Evolutionary conservation across 2,329 filamentous ascomycete species (phyloP), one percentile per base, ranked within the genome.

Genomic region (Aschersonia sp.): DNA sequence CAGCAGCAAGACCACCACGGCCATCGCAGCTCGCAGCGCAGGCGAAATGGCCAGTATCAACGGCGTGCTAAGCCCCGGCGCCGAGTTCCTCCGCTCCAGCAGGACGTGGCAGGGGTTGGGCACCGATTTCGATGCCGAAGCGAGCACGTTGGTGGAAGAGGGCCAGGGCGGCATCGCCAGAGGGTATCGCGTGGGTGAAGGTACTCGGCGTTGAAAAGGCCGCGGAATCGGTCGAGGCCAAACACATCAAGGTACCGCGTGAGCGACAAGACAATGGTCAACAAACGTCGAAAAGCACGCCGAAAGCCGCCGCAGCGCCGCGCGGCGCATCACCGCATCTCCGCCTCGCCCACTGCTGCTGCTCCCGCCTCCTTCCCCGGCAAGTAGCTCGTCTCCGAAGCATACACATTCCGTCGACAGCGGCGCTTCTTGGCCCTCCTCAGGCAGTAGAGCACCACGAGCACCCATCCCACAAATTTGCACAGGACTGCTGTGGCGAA

Each of bases 61-160:
- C 46, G 88, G 89, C 5, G 78, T 91, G 0, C 73, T 84, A n/a
- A 97, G 91, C 44, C 92, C 92, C 0, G 92, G 88, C 0, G 92
- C 92, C 0, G 87, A 96, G 62, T 97, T 78, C 56, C 67, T 98
- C 52, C 77, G 83, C 32, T 85, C 83, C 3, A 78, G 89, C 57
- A 71, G 92, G 49, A 94, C 87, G 4, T 98, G 92, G 92, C 84
- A 84, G 59, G 92, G 92, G 0, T 66, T 98, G 30, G 92, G 92
- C 0, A 94, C 80, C 52, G 92, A 98, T 61, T 94, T 89, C 57
- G 53, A 66, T n/a, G 68, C 68, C 10, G 73, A 77, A 47, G 67
- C 69, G n/a, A 69, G 84, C 48, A 82, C 84, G 1, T 62, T 77
- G 20, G 76, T 98, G 49, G 88, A 95, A 59, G 82, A 96, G 65